These are phyloP conservation scores for Claviceps pazoutovae DNA, from an alignment of 2,329 filamentous ascomycete species.

Conservation along the genomic window DNA sequence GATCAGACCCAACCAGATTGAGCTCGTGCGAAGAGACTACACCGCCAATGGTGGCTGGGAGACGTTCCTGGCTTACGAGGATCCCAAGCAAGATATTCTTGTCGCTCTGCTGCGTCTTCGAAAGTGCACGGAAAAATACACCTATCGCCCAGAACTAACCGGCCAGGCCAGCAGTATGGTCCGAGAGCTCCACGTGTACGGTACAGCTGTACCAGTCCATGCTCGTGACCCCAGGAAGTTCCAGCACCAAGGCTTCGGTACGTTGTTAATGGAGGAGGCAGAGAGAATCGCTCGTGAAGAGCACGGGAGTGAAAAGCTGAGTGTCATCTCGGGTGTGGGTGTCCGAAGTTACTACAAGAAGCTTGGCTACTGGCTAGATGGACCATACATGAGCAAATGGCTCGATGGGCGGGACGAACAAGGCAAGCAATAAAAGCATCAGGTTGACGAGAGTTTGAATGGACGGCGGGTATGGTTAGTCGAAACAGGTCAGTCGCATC, in stretches of 20 bases:
- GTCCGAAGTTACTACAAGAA: constrained; percentile 91
- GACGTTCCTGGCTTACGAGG: constrained; percentile 94
- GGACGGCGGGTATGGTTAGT: too few relatives aligned
- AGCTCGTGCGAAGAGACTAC: constrained; percentile 89
- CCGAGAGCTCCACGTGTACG: constrained; percentile 90
- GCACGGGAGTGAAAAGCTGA: constrained; percentile 86
- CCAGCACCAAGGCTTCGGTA: constrained; percentile 96
- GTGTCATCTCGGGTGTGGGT: constrained; percentile 94
- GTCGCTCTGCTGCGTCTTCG: constrained; percentile 79
- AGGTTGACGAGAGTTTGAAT: too few relatives aligned
- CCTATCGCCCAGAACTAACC: constrained; percentile 75
- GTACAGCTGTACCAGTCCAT: constrained; percentile 92
- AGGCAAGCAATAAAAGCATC: neutral
- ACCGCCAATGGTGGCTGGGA: constrained; percentile 95
- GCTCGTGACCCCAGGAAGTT: constrained; percentile 92
- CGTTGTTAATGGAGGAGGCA: constrained; percentile 92
- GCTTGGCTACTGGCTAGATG: constrained; percentile 86
- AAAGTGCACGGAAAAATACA: constrained; percentile 84
- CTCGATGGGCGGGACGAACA: constrained; percentile 30
- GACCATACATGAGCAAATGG: constrained; percentile 67
- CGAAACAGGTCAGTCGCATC: too few relatives aligned
- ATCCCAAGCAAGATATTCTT: constrained; percentile 95
- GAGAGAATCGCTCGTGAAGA: constrained; percentile 90
- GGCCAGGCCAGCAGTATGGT: constrained; percentile 85
- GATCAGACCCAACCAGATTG: constrained; percentile 89